Evolutionary conservation across 345 rosid genomes (phyloP), one percentile per base, ranked within the genome.

Genomic region (Pelargonium nanum): DNA sequence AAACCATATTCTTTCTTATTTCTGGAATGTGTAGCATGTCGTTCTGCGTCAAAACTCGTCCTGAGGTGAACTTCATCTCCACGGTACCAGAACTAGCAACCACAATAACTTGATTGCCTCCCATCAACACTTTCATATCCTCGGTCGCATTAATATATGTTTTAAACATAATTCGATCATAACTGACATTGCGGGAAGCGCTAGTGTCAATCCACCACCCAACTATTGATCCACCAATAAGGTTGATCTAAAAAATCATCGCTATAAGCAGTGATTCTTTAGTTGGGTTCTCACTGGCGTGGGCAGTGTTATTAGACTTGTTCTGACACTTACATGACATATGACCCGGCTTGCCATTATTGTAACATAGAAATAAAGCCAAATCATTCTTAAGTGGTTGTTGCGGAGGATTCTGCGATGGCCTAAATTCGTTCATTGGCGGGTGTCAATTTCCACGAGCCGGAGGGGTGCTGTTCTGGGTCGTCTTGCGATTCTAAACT

Each of bases 171-270:
- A 20, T 5, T 1, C 40, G 20, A 62, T 62, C 24, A 62, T 51
- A 24, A 16, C 22, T 23, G 24, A 62, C 24, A 62, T 62, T 28
- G 17, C 24, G 32, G 8, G 40, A 0, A 1, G 65, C 57, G 5
- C 64, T 2, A 21, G 64, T 9, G 22, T 60, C 26, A 40, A 48
- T 28, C 64, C 54, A 40, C 32, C 64, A 60, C 60, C 60, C 28
- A 9, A 13, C 40, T 1, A 25, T n/a, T n/a, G n/a, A 50, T 50
- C 54, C 54, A 30, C 54, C 21, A 45, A 48, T 16, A 19, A 61
- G 19, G 15, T 61, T 45, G 12, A 61, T 24, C 20, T 62, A 4
- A 17, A 21, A 0, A 10, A 62, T 20, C 57, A 25, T 62, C n/a
- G n/a, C 40, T 13, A 62, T 17, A 2, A 51, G 44, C 1, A 13